A percentile compares a stretch with the other conserved stretches of the same genome.
These are phyloP conservation scores for Tetrapisispora pingtungensis DNA, from an alignment of 805 yeast species.

Conservation along the genomic window DNA sequence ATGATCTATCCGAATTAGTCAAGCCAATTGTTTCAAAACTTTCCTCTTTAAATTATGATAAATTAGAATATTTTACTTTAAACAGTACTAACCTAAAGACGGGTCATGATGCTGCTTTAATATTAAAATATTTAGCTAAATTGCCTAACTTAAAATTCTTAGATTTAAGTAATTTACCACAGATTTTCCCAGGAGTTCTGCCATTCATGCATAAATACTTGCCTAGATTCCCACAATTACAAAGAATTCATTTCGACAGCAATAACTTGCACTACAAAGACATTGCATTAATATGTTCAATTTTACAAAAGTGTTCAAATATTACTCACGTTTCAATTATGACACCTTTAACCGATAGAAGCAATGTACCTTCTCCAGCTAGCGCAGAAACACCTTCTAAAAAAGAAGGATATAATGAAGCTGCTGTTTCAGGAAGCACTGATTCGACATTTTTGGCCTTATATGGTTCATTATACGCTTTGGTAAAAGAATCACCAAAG, in stretches of 20 bases:
- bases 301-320: slow-evolving; percentile 55
- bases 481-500: slow-evolving; percentile 56
- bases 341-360: slow-evolving; percentile 38
- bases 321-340: slow-evolving; percentile 59
- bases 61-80: slow-evolving; percentile 45
- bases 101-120: slow-evolving; percentile 38
- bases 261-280: slow-evolving; percentile 50
- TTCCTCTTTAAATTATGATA: slow-evolving; percentile 9
- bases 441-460: background rate
- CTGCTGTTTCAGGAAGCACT: background rate
- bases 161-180: slow-evolving; percentile 64
- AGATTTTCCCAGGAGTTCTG: slow-evolving; percentile 53
- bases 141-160: slow-evolving; percentile 55
- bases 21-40: slow-evolving; percentile 21
- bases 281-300: slow-evolving; percentile 51
- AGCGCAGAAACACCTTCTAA: background rate
- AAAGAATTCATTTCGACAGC: slow-evolving; percentile 62
- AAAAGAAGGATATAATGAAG: background rate
- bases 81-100: slow-evolving; percentile 52
- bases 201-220: slow-evolving; percentile 50
- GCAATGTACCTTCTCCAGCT: background rate
- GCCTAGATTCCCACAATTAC: slow-evolving; percentile 56
- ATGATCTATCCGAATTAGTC: slow-evolving; percentile 41
- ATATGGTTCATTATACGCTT: slow-evolving; percentile 51
- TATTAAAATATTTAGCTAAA: slow-evolving; percentile 42